Evolutionary conservation across 352 stramenopile genomes (phyloP), one percentile per base, ranked within the genome.

Genomic region (Globisporangium cystogenes): DNA sequence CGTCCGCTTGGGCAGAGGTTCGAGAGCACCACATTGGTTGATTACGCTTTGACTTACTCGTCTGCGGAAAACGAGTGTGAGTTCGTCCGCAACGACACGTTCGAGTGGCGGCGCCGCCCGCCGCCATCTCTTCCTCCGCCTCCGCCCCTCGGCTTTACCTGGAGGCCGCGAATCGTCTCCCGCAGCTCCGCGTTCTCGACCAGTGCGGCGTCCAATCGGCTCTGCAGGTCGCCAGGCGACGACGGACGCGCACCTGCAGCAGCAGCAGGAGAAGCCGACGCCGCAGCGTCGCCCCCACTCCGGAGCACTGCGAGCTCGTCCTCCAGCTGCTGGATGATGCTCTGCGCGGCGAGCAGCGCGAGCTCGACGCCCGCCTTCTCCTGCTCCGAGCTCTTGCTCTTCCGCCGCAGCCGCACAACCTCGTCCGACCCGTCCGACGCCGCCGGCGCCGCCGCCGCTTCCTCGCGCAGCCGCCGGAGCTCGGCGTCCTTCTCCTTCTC

Each of bases 181-280:
- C 84, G 62, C 39, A 90, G 65, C 37, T 87, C 68, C 41, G 67
- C 65, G 33, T 87, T 87, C 48, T 87, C 75, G 24, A 59, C 68
- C 11, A 90, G 45, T 36, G 75, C 71, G 36, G 55, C 65, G 33
- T 83, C 63, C 11, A 90, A 48, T 27, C 84, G 43, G 24, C 68
- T 78, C 47, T 83, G 67, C 12, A 84, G 61, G 48, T 50, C 65
- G 37, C 37, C 62, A 51, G 4, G 39, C 55, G 43, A 59, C 48
- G 56, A 53, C 20, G 50, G 51, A 35, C 42, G 62, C 10, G 35
- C 4, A 16, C 10, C 42, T 16, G 29, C 39, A 23, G 3, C 20
- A 35, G 36, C 37, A 26, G 6, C 39, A 44, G 37, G 16, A 42
- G 37, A 18, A 21, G 16, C 3, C 16, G 37, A 44, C 16, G 10